Base-by-base conservation (phyloP, 2,329 filamentous ascomycete genomes). In the Ophiosphaerella herpotricha region DNA sequence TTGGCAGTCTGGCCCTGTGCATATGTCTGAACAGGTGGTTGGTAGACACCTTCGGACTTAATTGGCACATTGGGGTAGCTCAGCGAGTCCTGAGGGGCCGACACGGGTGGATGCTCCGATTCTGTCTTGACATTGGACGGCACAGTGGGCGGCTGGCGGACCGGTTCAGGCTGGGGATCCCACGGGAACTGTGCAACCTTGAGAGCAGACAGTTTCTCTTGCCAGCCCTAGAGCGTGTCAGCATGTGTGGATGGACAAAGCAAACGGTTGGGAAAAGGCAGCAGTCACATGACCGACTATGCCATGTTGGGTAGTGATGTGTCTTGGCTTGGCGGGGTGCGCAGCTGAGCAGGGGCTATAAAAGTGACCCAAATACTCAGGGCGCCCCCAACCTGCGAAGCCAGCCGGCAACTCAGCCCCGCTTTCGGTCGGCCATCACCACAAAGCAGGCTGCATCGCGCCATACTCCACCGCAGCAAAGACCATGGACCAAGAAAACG, bases 161-260 rank as follows among this genome's bases (percentile, higher is more conserved):
- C 82, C 44, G 89, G 86, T 48, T 71, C 68, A 18, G 67, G 68
- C 46, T 68, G 87, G 37, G 94, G 93, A 70, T 99, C 94, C 94
- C 94, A 99, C 9, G 94, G 93, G 72, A 97, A 97, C 49, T 84
- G 80, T 52, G 94, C 94, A 54, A 97, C 88, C 60, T 88, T 85
- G 59, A 95, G 85, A 61, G 86, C 85, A 1, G 92, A 89, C 32
- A 99, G 82, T 75, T 95, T 97, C 65, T 87, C 82, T 80, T 97
- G 92, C 94, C 94, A 99, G 77, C 87, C 90, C 92, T 97, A 45
- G 24, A 32, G 16, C 45, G 43, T 65, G 67, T 64, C 50, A 61
- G 58, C 48, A 48, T 48, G 34, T 50, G 32, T 39, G 49, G 41
- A 23, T 23, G 14, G 26, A 38, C 32, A 48, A 34, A 39, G 18